Conservation (phyloP, 2,329 filamentous ascomycete genomes). For the Lecanicillium sp. region DNA sequence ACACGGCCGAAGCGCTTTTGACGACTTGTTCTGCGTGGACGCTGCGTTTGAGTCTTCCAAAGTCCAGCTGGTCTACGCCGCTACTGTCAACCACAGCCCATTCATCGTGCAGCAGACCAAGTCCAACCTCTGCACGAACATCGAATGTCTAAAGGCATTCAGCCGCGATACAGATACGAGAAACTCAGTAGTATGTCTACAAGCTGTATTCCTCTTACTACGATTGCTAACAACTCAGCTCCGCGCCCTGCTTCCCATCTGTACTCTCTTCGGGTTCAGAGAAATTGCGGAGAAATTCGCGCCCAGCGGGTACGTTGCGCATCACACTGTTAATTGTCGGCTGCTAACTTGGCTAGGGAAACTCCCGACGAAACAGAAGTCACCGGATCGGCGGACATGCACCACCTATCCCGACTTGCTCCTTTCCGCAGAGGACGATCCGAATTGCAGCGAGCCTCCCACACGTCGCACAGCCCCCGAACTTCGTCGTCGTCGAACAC, state of each 20-base stretch:
- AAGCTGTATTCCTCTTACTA: background rate
- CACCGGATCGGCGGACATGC: conserved; percentile 18
- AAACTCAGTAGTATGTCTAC: conserved; percentile 15
- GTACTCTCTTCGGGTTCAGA: conserved; percentile 19
- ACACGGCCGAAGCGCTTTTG: conserved; percentile 16
- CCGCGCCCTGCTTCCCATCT: conserved; percentile 18
- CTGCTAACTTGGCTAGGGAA: background rate
- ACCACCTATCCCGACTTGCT: conserved; percentile 18
- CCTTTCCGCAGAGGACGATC: conserved; percentile 18
- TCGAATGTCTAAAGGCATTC: conserved; percentile 17
- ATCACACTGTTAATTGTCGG: background rate
- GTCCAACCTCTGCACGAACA: conserved; percentile 19
- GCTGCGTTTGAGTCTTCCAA: conserved; percentile 22
- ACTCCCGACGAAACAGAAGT: conserved; percentile 15
- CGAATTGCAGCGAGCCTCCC: conserved; percentile 15
- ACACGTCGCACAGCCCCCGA: conserved; percentile 11
- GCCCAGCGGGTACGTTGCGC: conserved; percentile 9
- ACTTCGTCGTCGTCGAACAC: conserved; percentile 14
- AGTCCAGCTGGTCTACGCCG: conserved; percentile 22
- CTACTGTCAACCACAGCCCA: conserved; percentile 18
- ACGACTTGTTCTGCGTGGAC: conserved; percentile 20
- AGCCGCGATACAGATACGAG: conserved; percentile 16
- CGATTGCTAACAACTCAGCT: conserved; percentile 8
- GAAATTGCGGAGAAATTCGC: conserved; percentile 19
- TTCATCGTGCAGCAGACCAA: conserved; percentile 16